These are phyloP conservation scores for Vaccinium darrowii DNA, from an alignment of 148 eudicot species.

Conservation along the genomic window DNA sequence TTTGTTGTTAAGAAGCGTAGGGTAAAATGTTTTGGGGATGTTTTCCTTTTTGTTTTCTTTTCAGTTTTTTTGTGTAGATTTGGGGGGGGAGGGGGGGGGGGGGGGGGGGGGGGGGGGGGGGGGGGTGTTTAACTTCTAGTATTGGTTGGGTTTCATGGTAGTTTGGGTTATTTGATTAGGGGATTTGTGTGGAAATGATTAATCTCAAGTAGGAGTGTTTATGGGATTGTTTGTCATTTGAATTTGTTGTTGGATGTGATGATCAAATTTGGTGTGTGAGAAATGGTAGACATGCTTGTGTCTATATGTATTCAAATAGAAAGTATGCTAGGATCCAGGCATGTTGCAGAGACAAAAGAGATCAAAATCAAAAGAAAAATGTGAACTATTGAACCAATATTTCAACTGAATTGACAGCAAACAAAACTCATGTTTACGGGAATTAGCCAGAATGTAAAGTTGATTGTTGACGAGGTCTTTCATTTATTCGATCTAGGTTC, in stretches of 20 bases:
- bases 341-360: conserved; percentile 2
- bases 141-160: not conserved
- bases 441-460: not conserved
- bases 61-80: not conserved
- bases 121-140: not conserved
- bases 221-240: not conserved
- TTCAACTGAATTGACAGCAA: not conserved
- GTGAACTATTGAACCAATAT: not conserved
- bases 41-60: not conserved
- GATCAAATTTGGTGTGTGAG: not conserved
- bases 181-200: not conserved
- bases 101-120: not conserved
- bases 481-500: not conserved
- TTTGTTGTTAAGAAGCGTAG: not conserved
- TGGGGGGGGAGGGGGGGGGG: not conserved
- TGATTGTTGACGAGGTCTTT: not conserved
- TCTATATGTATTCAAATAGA: not conserved
- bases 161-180: not conserved
- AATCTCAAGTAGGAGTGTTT: not conserved
- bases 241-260: conserved; percentile 1
- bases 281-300: not conserved
- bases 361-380: not conserved
- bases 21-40: not conserved
- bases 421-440: not conserved
- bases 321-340: not conserved